Conservation (phyloP, 116 monocot genomes). For the Phalaenopsis hybrid region DNA sequence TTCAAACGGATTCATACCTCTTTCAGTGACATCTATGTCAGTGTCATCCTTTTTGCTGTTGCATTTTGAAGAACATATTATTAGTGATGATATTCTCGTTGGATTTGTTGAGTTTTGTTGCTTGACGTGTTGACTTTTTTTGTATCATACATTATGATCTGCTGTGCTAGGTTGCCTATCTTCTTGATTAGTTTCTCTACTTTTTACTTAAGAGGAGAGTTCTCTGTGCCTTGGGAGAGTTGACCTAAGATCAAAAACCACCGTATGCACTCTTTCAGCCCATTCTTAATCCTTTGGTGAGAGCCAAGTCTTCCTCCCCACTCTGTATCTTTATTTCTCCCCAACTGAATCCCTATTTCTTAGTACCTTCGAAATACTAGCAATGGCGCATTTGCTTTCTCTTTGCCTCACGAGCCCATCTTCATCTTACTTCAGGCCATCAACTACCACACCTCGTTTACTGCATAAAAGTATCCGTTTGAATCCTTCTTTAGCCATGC, state of each 20-base stretch:
- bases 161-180: background rate
- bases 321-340: background rate
- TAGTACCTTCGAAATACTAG: too few species aligned
- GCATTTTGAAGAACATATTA: background rate
- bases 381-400: background rate
- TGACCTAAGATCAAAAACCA: background rate
- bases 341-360: background rate
- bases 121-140: background rate
- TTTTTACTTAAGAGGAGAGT: background rate
- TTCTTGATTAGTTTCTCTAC: background rate
- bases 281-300: background rate
- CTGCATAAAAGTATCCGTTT: background rate
- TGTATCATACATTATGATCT: background rate
- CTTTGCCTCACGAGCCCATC: background rate
- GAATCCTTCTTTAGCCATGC: background rate
- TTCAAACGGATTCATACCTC: background rate
- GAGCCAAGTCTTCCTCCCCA: background rate
- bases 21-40: background rate
- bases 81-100: background rate
- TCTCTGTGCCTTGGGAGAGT: background rate
- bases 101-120: background rate
- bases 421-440: background rate
- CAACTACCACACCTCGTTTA: background rate
- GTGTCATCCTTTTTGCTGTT: background rate
- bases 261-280: background rate